Conservation (phyloP, 2,329 filamentous ascomycete genomes). For the Fusarium penzigii region DNA sequence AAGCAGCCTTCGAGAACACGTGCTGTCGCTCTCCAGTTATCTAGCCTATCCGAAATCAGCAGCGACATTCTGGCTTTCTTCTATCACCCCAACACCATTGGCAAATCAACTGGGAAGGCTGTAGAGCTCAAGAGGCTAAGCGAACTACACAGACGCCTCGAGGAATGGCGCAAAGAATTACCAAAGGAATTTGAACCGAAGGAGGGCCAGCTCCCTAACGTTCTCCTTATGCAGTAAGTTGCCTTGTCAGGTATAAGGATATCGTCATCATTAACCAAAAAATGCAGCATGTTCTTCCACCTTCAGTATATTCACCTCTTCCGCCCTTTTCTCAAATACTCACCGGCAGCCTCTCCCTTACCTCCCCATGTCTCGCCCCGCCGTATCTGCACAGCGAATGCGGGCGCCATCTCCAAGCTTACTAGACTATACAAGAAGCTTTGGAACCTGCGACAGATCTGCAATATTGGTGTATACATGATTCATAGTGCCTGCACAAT, state of each 20-base stretch:
- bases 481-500: constrained; percentile 92
- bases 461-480: constrained; percentile 96
- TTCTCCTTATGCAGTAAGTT: constrained; percentile 79
- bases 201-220: constrained; percentile 85
- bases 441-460: constrained; percentile 89
- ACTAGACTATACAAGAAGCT: constrained; percentile 91
- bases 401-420: constrained; percentile 87
- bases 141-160: constrained; percentile 85
- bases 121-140: constrained; percentile 89
- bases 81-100: constrained; percentile 76
- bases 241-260: neutral
- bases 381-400: constrained; percentile 87
- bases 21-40: constrained; percentile 78
- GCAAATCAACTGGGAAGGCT: constrained; percentile 69
- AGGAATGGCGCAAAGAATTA: constrained; percentile 83
- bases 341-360: constrained; percentile 75
- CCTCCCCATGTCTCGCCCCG: constrained; percentile 86
- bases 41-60: constrained; percentile 87
- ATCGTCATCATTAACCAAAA: constrained; percentile 3
- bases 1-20: constrained; percentile 82
- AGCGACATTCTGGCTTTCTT: constrained; percentile 87
- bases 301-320: constrained; percentile 95
- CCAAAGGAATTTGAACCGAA: constrained; percentile 86
- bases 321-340: constrained; percentile 91
- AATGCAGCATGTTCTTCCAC: constrained; percentile 96